Evolutionary conservation across 2,329 filamentous ascomycete species (phyloP), one percentile per base, ranked within the genome.

Genomic region (Penicillium olsonii): DNA sequence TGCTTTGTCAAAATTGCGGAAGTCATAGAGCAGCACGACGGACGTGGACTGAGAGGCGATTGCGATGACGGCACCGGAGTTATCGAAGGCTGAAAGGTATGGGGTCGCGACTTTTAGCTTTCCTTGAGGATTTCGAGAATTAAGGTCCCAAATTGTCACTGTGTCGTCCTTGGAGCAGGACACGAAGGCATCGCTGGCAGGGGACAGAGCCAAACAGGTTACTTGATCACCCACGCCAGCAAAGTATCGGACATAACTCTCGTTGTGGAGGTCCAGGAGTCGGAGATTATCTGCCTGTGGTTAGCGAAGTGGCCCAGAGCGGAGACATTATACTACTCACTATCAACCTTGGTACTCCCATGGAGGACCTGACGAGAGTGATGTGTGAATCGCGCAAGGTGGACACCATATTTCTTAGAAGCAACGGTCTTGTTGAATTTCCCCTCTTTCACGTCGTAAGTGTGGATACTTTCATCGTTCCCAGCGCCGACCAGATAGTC

Each of bases 391-490:
- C 90, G 88, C 31, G 94, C 94, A 48, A 96, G 81, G 68, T 96
- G 94, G 15, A 90, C 91, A 52, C 94, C 94, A 64, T 99, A 99
- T 69, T 99, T 99, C 68, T 97, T 95, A 74, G 89, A 95, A 43
- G 95, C 85, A 39, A 96, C 80, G 52, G 87, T 87, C 75, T 97
- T 97, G 39, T 90, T 88, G 61, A 91, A 87, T 53, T 88, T 88
- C 4, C 94, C 94, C 57, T 96, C 91, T 64, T 88, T 89, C 55
- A 95, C 87, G 64, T 94, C 95, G 76, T 95, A 99, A 26, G 99
- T 86, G 66, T 97, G 92, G 55, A 99, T 88, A 3, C 90, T 95
- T 69, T 96, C 92, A 71, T 99, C 94, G 75, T 90, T 91, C 59
- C 92, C 89, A 5, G 91, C 90, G 0, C 92, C 89, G 72, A 99